Percentiles rank a stretch among this genome's conserved stretches.
These are phyloP conservation scores for Phialophora chinensis DNA, from an alignment of 2,329 filamentous ascomycete genomes.

Conservation along the genomic window DNA sequence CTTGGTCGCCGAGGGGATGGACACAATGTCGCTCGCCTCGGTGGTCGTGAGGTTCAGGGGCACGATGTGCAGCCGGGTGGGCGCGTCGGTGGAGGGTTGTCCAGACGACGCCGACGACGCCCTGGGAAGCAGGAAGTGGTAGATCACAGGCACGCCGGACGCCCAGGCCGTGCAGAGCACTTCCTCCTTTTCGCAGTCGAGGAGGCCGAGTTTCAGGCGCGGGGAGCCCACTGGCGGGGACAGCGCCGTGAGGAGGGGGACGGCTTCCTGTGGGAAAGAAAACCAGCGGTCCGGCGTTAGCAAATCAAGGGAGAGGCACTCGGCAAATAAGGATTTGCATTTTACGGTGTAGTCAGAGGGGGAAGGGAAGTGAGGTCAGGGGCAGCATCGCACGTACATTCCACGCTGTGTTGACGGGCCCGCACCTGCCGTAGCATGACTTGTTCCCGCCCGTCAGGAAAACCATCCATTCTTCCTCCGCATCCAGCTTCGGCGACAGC, in stretches of 20 bases:
- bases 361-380: too few species aligned
- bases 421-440: conserved; percentile 67
- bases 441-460: conserved; percentile 69
- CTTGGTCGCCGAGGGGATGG: conserved; percentile 55
- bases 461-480: conserved; percentile 63
- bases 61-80: conserved; percentile 60
- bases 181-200: conserved; percentile 65
- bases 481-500: conserved; percentile 52
- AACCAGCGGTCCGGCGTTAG: too few species aligned
- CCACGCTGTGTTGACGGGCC: conserved; percentile 59
- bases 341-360: too few species aligned
- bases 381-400: conserved; percentile 47
- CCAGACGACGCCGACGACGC: conserved; percentile 35
- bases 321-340: too few species aligned
- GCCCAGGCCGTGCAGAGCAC: conserved; percentile 68
- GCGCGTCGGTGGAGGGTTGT: conserved; percentile 46
- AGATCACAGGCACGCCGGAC: conserved; percentile 61
- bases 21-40: conserved; percentile 62
- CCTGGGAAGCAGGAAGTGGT: conserved; percentile 62
- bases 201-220: conserved; percentile 61
- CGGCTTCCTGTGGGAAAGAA: conserved; percentile 52
- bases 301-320: too few species aligned
- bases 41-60: conserved; percentile 64
- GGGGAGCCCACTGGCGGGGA: conserved; percentile 52
- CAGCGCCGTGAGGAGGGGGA: conserved; percentile 55